Conservation (phyloP, 2,329 filamentous ascomycete species). For the Penicillium concentricum region DNA sequence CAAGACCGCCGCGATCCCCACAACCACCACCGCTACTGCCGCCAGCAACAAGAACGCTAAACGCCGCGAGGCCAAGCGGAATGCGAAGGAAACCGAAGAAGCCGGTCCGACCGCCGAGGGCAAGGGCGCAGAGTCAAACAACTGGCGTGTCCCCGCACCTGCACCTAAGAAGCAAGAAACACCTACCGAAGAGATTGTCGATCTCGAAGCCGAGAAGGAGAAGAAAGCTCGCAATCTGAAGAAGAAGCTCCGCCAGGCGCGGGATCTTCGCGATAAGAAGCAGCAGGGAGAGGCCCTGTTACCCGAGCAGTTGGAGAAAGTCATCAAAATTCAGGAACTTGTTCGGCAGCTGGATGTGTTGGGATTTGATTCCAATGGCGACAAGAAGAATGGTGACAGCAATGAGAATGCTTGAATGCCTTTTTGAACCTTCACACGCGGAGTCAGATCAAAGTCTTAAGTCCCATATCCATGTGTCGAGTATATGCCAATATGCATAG, state of each 20-base stretch:
- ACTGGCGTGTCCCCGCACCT: conserved; percentile 29
- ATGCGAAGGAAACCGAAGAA: conserved; percentile 59
- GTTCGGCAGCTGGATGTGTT: conserved; percentile 82
- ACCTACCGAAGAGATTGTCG: conserved; percentile 45
- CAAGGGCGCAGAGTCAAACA: conserved; percentile 30
- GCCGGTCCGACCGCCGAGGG: conserved; percentile 26
- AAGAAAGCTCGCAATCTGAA: conserved; percentile 89
- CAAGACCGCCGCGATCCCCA: conserved; percentile 33
- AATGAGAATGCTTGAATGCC: conserved; percentile 17
- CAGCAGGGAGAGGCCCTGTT: conserved; percentile 78
- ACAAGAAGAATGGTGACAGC: conserved; percentile 49
- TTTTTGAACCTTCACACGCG: not conserved
- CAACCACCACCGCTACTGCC: conserved; percentile 37
- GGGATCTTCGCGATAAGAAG: conserved; percentile 87
- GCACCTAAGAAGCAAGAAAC: conserved; percentile 29
- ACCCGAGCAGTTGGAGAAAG: conserved; percentile 94
- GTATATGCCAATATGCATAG: not conserved
- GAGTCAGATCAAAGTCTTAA: not conserved
- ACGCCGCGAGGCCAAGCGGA: conserved; percentile 64
- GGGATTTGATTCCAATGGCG: conserved; percentile 78
- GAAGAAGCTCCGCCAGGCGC: conserved; percentile 94
- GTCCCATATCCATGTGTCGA: not conserved
- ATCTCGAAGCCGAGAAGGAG: conserved; percentile 75
- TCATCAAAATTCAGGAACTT: conserved; percentile 94
- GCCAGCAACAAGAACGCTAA: conserved; percentile 85